Evolutionary conservation across 495 filamentous ascomycete genomes (phyloP), one percentile per base, ranked within the genome.

Genomic region (Trichoderma asperelloides): DNA sequence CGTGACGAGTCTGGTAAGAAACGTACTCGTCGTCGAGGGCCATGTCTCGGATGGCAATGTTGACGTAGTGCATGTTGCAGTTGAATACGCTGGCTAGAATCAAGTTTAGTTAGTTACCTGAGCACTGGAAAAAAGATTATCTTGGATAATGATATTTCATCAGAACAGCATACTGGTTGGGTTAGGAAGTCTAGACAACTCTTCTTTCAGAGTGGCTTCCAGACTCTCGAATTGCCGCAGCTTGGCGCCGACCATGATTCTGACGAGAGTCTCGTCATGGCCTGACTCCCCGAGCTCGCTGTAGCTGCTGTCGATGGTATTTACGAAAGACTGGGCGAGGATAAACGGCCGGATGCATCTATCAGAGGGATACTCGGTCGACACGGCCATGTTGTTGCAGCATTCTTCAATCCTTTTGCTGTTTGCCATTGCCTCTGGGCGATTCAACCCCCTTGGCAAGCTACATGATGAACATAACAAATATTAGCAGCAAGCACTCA

Each of bases 351-450:
- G 37, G 13, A 65, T 65, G 15, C 16, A 65, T 9, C n/a, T 30
- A 40, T 65, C 64, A 18, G 40, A 41, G 40, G 64, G 64, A 41
- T 45, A 45, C 23, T 65, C 64, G 18, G 33, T 47, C 9, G 64
- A 41, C 1, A 5, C 2, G 3, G 64, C 40, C 18, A 65, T 18
- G n/a, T 12, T 30, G 1, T 43, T 21, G 21, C 25, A 30, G 64
- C 40, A 65, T 18, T 65, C 45, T 8, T 45, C 40, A 6, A 65
- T 45, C 15, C 15, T n/a, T 21, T 41, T 45, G 41, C 40, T 47
- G 7, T 28, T 23, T 39, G 21, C 27, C 64, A 65, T 49, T 0
- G 40, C 40, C 0, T 40, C 15, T n/a, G 39, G 64, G n/a, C 45
- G 21, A 21, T 47, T 30, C 15, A 65, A 15, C 21, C 28, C 25